These are phyloP conservation scores for Yamadazyma diospyri DNA, from an alignment of 1,139 yeast species.

Conservation along the genomic window DNA sequence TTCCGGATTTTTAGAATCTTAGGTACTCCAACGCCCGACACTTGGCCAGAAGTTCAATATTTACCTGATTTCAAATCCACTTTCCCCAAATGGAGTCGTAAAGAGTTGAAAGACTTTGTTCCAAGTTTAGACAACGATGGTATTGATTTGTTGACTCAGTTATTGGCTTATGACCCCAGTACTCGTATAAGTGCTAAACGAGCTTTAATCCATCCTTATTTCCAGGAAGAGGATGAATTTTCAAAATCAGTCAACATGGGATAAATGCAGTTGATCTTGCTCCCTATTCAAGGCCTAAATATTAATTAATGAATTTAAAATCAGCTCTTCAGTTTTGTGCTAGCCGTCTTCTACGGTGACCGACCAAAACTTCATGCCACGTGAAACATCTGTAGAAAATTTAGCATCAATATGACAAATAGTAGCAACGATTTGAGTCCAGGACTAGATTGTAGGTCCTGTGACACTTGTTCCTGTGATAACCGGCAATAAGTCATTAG, in stretches of 20 bases:
- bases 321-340: too few relatives aligned
- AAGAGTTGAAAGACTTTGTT: slow-evolving; percentile 67
- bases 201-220: slow-evolving; percentile 87
- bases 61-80: slow-evolving; percentile 94
- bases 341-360: too few relatives aligned
- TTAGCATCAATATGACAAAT: not conserved
- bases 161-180: slow-evolving; percentile 91
- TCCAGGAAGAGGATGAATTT: slow-evolving; percentile 50
- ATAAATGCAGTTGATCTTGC: too few relatives aligned
- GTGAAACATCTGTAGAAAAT: slow-evolving; percentile 1
- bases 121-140: slow-evolving; percentile 82
- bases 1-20: slow-evolving; percentile 88
- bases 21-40: slow-evolving; percentile 92
- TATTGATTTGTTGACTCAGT: slow-evolving; percentile 71
- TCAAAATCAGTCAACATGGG: slow-evolving; percentile 42
- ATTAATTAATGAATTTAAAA: too few relatives aligned
- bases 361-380: too few relatives aligned
- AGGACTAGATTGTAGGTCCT: not conserved
- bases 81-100: slow-evolving; percentile 91
- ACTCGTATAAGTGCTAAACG: slow-evolving; percentile 92
- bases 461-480: too few relatives aligned
- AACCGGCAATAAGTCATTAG: too few relatives aligned
- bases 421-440: not conserved
- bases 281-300: too few relatives aligned
- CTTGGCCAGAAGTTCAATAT: slow-evolving; percentile 95